These are phyloP conservation scores for Tylopilus cervinicoccineus DNA, from an alignment of 768 basidiomycete genomes.

Conservation along the genomic window DNA sequence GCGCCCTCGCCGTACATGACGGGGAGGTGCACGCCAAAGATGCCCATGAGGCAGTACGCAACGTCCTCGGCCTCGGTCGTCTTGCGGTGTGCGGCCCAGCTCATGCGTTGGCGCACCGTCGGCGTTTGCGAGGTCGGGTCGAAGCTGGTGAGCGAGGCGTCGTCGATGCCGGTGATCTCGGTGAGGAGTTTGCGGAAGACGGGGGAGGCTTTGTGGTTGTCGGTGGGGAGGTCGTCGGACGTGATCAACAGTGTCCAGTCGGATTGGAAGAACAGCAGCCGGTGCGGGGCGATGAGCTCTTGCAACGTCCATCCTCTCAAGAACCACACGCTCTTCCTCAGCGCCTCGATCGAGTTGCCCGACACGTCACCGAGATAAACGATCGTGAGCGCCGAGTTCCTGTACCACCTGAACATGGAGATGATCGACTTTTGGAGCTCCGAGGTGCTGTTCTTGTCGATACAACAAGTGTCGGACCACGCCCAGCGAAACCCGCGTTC, in stretches of 20 bases:
- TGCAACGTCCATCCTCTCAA: conserved; percentile 24
- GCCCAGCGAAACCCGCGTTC: conserved; percentile 22
- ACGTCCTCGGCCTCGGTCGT: conserved; percentile 28
- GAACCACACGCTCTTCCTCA: conserved; percentile 24
- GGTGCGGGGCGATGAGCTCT: conserved; percentile 25
- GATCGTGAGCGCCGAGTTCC: conserved; percentile 22
- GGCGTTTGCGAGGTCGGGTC: conserved; percentile 11
- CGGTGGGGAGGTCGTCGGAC: conserved; percentile 11
- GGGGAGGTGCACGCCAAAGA: conserved; percentile 26
- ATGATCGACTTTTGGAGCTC: conserved; percentile 28
- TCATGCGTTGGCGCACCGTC: conserved; percentile 21
- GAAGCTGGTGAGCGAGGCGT: conserved; percentile 15
- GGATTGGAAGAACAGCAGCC: conserved; percentile 19
- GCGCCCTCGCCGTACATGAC: conserved; percentile 29
- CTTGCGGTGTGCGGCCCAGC: conserved; percentile 28
- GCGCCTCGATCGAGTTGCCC: conserved; percentile 11
- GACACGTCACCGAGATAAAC: conserved; percentile 21
- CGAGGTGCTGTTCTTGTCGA: conserved; percentile 26
- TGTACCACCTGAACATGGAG: conserved; percentile 31
- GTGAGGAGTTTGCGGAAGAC: conserved; percentile 12
- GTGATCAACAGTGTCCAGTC: conserved; percentile 21
- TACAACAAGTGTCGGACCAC: conserved; percentile 29
- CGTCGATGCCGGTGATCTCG: conserved; percentile 18
- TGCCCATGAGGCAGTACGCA: conserved; percentile 28
- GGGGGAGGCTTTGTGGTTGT: conserved; percentile 17